These are phyloP conservation scores for Pseudocercospora crystallina DNA, from an alignment of 2,329 filamentous ascomycete genomes.

Conservation along the genomic window DNA sequence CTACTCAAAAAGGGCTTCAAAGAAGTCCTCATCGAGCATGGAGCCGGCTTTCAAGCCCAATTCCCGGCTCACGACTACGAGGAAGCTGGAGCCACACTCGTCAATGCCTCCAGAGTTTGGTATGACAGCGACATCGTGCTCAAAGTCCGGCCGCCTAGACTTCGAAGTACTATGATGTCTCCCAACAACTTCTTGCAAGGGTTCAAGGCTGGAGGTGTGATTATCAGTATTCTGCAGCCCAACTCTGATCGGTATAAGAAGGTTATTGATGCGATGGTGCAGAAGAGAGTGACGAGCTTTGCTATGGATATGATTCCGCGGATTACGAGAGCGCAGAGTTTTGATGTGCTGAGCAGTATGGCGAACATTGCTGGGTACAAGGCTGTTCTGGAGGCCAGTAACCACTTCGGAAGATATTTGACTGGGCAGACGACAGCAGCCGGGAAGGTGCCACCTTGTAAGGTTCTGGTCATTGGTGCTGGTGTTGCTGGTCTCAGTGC, in stretches of 20 bases:
- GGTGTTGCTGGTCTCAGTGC: conserved; percentile 86
- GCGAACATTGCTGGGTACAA: conserved; percentile 94
- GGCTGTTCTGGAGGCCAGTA: conserved; percentile 84
- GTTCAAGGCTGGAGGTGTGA: conserved; percentile 67
- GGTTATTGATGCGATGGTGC: conserved; percentile 70
- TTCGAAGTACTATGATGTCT: conserved; percentile 45
- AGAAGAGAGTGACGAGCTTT: conserved; percentile 71
- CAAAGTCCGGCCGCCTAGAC: conserved; percentile 75
- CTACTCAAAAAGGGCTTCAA: conserved; percentile 83
- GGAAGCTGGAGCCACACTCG: conserved; percentile 73
- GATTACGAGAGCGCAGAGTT: conserved; percentile 84
- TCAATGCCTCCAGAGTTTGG: conserved; percentile 70
- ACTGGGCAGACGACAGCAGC: conserved; percentile 89
- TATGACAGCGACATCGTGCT: conserved; percentile 73
- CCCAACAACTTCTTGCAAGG: conserved; percentile 64
- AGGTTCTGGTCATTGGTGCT: conserved; percentile 85
- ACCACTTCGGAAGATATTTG: conserved; percentile 82
- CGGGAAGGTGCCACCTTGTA: conserved; percentile 85
- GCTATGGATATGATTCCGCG: conserved; percentile 93
- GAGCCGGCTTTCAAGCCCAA: conserved; percentile 74
- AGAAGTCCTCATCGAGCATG: conserved; percentile 74
- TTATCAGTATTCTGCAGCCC: conserved; percentile 83
- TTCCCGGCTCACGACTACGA: conserved; percentile 77
- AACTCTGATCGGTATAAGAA: conserved; percentile 66
- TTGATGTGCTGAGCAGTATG: conserved; percentile 87